Evolutionary conservation across 257 asterid species (phyloP), one percentile per base, ranked within the genome.

Genomic region (Misopates orontium): DNA sequence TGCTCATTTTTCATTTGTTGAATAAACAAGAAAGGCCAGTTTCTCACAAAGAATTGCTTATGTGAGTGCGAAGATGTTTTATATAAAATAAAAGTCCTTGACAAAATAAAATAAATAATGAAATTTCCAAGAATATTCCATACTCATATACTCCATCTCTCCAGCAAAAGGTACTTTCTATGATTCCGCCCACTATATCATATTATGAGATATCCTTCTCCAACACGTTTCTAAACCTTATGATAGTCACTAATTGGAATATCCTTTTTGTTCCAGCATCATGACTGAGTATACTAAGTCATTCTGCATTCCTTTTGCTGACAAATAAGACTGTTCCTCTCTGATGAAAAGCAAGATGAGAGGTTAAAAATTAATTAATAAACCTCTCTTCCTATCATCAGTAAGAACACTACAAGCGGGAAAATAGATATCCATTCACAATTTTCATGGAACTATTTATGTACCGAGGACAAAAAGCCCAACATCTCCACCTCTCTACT

Each of bases 141-240:
- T 12, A 18, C 56, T 57, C 62, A 73, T 23, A 54, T 41, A 32
- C 56, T 20, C 54, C 69, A 63, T 17, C 49, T 53, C 50, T 17
- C 51, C 41, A 47, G 48, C 56, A 67, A 16, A 28, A n/a, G n/a
- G n/a, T n/a, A n/a, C n/a, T n/a, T n/a, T n/a, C n/a, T n/a, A n/a
- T n/a, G n/a, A n/a, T n/a, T n/a, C n/a, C n/a, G n/a, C n/a, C n/a
- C 28, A 40, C 57, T 22, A 55, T 22, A 55, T 0, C 15, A 53
- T 10, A 52, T 19, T 12, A n/a, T 56, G 60, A 56, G 18, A 5
- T 14, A 42, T 3, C n/a, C 13, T 11, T 11, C 19, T 9, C 0
- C 60, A 20, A 5, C 12, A n/a, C 32, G 10, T 21, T 54, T 54
- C 10, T 17, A 23, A 24, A 19, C 5, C 18, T 13, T 56, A n/a